Evolutionary conservation across 2,329 filamentous ascomycete genomes (phyloP), one percentile per base, ranked within the genome.

Genomic region (Penicillium capsulatum): DNA sequence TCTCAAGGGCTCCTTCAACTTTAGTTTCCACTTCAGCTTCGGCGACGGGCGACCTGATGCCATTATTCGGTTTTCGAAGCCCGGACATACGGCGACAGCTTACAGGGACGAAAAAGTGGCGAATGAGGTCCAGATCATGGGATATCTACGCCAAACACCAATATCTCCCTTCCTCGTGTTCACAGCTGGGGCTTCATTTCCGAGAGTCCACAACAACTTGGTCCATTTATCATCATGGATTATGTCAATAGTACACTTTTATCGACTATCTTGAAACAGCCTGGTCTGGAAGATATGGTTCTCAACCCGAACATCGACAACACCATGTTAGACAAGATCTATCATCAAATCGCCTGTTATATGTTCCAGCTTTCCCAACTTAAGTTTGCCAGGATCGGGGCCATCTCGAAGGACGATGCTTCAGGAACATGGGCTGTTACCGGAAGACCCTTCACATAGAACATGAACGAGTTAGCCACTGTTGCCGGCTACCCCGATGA

Each of bases 391-490:
- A 24, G 32, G 3, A 65, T 68, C 24, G 62, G 64, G 5, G 59
- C 64, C 16, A 64, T 70, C 34, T 63, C 61, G 20, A 58, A 59
- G 44, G 40, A 49, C 17, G 10, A 44, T 3, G 44, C 13, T 46
- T 48, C 33, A 41, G 38, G 46, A 14, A 35, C 36, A 29, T 71
- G 58, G 61, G 42, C 47, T 11, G 63, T 66, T 34, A 51, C 52
- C 14, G 36, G 44, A 40, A 46, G 63, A 39, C 65, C 66, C 5
- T 47, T 69, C n/a, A 68, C 63, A n/a, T 64, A 63, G 34, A 63
- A 65, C 26, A 68, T 69, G 60, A 68, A 70, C 40, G 61, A 67
- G 42, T 36, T 65, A 33, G 58, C 48, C 0, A 60, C 51, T 34
- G 51, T 63, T 16, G 49, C 60, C 10, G 54, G 53, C 26, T 68